Base-by-base conservation (phyloP, 352 stramenopile genomes). In the Pythium inflatum region DNA sequence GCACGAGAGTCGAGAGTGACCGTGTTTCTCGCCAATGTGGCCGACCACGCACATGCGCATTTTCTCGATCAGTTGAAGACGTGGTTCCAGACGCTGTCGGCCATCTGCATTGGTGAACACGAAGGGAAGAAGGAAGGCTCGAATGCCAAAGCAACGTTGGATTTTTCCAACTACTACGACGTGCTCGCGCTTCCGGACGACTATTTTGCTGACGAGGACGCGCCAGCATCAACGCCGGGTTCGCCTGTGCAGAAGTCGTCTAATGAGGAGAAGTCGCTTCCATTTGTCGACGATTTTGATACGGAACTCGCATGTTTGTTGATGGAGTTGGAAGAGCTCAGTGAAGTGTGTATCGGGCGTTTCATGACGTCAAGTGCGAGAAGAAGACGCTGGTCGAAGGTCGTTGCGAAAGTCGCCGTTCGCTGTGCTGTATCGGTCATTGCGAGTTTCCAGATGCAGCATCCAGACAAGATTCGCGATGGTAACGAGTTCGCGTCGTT, bases 301-400 rank as follows among this genome's bases (percentile, higher is more conserved):
- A 48, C 75, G 11, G 69, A 77, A 31, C 27, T 70, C 2, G 56
- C 68, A 24, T 70, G 58, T 36, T 70, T 79, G 45, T 68, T 79
- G 33, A 40, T 81, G 46, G 71, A 81, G 45, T 22, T 75, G 6
- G 69, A 72, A 27, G 49, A 57, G 27, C 49, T 57, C 3, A 57
- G 49, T 38, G 49, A 40, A 24, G 49, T n/a, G 75, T 79, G 5
- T 74, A 74, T 43, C 53, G 6, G 12, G 54, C 71, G 16, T 78
- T 76, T 28, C 46, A 67, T 18, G 56, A 79, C 24, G 75, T 79
- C 14, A 82, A 82, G 53, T 68, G 64, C n/a, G 56, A 79, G 45
- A 34, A 72, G 49, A 66, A 62, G 28, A 79, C 75, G 18, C 62
- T 82, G 62, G 51, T 82, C 27, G 75, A 82, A n/a, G 69, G 59